Evolutionary conservation across 345 rosid species (phyloP).

Genomic region (Nephelium lappaceum): DNA sequence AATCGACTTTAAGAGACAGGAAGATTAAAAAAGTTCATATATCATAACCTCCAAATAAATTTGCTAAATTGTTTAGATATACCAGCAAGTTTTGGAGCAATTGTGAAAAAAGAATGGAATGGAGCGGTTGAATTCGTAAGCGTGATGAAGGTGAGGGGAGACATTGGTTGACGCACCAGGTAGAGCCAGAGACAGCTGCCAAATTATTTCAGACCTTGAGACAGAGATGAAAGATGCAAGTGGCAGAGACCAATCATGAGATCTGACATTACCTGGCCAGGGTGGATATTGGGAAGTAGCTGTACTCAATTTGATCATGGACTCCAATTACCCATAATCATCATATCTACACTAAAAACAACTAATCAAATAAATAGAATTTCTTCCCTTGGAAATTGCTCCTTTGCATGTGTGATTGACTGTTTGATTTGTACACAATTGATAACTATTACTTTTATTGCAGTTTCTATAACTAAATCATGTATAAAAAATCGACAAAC

Average conservation of each 20-base stretch:
- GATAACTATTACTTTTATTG: too few species aligned
- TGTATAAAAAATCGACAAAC: neutral
- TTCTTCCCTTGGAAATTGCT: slow-evolving; percentile 14
- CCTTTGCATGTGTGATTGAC: neutral
- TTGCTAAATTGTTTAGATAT: too few species aligned
- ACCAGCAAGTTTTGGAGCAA: too few species aligned
- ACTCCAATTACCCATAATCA: neutral
- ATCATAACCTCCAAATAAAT: too few species aligned
- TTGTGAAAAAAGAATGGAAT: neutral
- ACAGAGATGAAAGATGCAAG: neutral
- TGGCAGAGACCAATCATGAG: slow-evolving; percentile 29
- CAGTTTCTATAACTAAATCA: too few species aligned
- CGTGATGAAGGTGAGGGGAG: neutral
- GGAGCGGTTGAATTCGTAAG: neutral
- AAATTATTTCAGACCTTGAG: neutral
- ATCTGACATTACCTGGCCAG: slow-evolving; percentile 19
- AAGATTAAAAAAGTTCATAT: too few species aligned
- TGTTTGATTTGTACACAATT: neutral
- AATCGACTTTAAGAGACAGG: too few species aligned
- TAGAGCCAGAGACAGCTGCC: slow-evolving; percentile 16
- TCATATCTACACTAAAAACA: neutral
- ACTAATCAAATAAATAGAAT: neutral
- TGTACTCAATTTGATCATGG: slow-evolving; percentile 16
- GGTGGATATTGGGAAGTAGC: slow-evolving; percentile 33
- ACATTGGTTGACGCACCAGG: slow-evolving; percentile 11